Evolutionary conservation across 1,284 basidiomycete species (phyloP), one percentile per base, ranked within the genome.

Genomic region (Kwoniella shivajii): DNA sequence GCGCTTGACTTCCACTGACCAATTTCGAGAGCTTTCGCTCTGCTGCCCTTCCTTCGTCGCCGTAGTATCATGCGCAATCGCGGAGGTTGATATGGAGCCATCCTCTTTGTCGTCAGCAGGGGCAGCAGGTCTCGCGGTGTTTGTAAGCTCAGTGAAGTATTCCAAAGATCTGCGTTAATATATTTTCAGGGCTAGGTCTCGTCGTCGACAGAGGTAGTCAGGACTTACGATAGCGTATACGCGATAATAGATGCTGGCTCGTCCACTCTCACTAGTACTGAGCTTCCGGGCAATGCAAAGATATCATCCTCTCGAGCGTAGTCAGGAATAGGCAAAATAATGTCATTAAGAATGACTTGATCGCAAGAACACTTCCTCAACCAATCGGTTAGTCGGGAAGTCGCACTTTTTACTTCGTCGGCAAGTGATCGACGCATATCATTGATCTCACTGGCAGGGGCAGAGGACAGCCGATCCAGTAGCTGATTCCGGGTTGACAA

Each of bases 201-300:
- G 20, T 26, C 26, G 44, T 18, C 6, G 39, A 1, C 26, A 27
- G 6, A 14, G 26, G n/a, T 2, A 41, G 5, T 13, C 9, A 38
- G 7, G 2, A 63, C 67, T 53, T 46, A 69, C 62, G 71, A 72
- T 9, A 75, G 57, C 10, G 70, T 68, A 53, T 71, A 67, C 4
- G 72, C 69, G 36, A 74, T 71, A 38, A 75, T 54, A 13, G 65
- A 67, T n/a, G 66, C 60, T 0, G 72, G 73, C 42, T 72, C 68
- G 30, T 70, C 66, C 64, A 89, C 88, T 48, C 83, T 73, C 7
- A 89, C 81, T 50, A 90, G 80, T 2, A 89, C 80, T 61, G 84
- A 84, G 9, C 85, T 83, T 3, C 85, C 84, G 14, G 88, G 87
- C 16, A 87, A 77, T 33, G 83, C 83, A 76, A 89, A 85, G 63